Percentiles rank a stretch among this genome's conserved stretches.
Conservation (phyloP, 2,329 filamentous ascomycete species). For the Lecanicillium sp. region DNA sequence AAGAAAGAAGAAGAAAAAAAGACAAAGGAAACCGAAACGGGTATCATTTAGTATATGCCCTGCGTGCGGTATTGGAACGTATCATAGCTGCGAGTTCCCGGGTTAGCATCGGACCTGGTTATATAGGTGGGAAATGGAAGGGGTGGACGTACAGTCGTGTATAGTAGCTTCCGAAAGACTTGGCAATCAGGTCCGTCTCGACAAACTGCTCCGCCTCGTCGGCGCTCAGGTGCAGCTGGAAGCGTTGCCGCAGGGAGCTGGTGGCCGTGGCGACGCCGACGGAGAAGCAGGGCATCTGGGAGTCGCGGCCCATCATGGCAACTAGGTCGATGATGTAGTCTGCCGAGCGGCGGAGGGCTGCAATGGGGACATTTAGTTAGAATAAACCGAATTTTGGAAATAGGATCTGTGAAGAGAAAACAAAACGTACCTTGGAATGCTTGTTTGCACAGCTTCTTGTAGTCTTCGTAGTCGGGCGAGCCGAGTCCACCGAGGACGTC, state of each 20-base stretch:
- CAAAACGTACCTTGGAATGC: constrained; percentile 64
- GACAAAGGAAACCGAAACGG: neutral
- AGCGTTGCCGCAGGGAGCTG: constrained; percentile 61
- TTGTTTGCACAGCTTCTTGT: constrained; percentile 73
- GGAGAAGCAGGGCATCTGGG: constrained; percentile 77
- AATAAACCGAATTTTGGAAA: too few species aligned
- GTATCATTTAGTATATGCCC: constrained; percentile 63
- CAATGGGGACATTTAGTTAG: constrained; percentile 11
- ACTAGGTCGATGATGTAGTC: constrained; percentile 77
- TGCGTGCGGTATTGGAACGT: constrained; percentile 85
- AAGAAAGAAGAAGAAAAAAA: neutral
- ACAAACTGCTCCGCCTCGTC: constrained; percentile 78
- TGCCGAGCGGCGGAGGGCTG: constrained; percentile 67
- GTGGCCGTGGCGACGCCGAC: constrained; percentile 67
- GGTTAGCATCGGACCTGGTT: neutral
- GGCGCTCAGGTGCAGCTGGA: constrained; percentile 75
- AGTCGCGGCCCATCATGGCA: constrained; percentile 75
- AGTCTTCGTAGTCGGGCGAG: constrained; percentile 63
- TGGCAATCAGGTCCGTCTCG: constrained; percentile 69
- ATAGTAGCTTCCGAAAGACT: constrained; percentile 81
- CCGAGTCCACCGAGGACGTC: constrained; percentile 71
- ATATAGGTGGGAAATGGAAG: neutral
- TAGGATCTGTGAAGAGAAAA: too few species aligned
- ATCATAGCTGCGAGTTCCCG: constrained; percentile 53
- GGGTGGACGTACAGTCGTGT: constrained; percentile 62